Evolutionary conservation across 768 basidiomycete genomes (phyloP).

Genomic region (Lactarius psammicola): DNA sequence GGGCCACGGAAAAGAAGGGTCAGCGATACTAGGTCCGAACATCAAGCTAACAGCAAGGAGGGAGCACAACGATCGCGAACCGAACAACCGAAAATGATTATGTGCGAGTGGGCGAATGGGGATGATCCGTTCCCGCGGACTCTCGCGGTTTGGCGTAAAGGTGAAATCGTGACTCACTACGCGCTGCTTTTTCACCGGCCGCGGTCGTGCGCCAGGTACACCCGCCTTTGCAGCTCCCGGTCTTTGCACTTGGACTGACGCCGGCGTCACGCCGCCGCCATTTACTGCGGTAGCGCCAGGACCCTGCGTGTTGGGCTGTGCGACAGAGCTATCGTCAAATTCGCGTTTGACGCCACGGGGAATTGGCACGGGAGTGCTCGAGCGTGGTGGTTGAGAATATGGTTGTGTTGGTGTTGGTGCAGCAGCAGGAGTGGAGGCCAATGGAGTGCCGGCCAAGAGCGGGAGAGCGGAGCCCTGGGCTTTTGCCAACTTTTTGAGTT

Average conservation of each 20-base stretch:
- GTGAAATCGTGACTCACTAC: conserved; percentile 23
- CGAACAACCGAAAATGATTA: background rate
- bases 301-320: conserved; percentile 20
- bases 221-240: conserved; percentile 25
- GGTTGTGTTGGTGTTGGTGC: conserved; percentile 13
- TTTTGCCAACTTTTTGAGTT: conserved; percentile 30
- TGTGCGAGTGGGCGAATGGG: background rate
- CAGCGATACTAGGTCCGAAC: conserved; percentile 8
- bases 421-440: conserved; percentile 15
- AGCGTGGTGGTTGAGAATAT: conserved; percentile 24
- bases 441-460: conserved; percentile 13
- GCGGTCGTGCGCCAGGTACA: conserved; percentile 27
- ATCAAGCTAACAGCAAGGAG: background rate
- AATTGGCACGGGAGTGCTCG: conserved; percentile 22
- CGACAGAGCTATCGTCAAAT: conserved; percentile 20
- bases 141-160: background rate
- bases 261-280: conserved; percentile 9
- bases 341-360: conserved; percentile 29
- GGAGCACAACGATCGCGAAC: background rate
- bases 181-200: conserved; percentile 30
- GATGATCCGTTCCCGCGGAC: background rate
- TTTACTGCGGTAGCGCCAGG: background rate
- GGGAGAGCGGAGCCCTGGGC: conserved; percentile 22
- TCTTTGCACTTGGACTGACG: conserved; percentile 8
- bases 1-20: background rate